Base-by-base conservation (phyloP, 169 alveolate species). In the Eimeria necatrix region DNA sequence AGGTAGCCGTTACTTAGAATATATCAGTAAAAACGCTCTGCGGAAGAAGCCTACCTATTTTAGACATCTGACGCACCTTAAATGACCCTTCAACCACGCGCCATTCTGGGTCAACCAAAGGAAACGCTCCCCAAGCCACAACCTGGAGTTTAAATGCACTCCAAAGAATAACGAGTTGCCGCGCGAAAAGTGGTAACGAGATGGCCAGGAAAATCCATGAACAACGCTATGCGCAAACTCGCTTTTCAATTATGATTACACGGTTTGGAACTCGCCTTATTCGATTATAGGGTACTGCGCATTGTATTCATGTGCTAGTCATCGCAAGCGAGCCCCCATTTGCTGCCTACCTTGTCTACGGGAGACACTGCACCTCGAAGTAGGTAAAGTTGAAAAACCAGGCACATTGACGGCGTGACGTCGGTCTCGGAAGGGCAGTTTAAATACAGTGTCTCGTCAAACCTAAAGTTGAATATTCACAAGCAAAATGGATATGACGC, bases 91-190 rank as follows among this genome's bases (percentile, higher is more conserved):
- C 95, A 16, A 95, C 93, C n/a, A 96, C 49, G 22, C 86, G 94
- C 91, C 96, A 96, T 49, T 97, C 98, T 1, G 97, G 88, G 64
- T 95, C 95, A 16, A 96, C 94, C 46, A 97, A 83, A 46, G 98
- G 98, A 53, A 96, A 97, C 89, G 97, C 94, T 0, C 96, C 85
- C 98, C 97, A 92, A 26, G 95, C 95, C 41, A 92, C 87, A 16
- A 92, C 95, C 95, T 92, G 74, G 52, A 48, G 26, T 49, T n/a
- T 56, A 32, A 20, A 60, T 51, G 24, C 22, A 4, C 46, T 20
- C 26, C 64, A 86, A 60, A 86, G 52, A 41, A 14, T 71, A 51
- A 48, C 51, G 52, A 26, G 24, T 24, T 52, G 41, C 68, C 41
- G 41, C 41, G 41, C 41, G 41, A 32, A 32, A 32, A 32, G 41